phyloP scores from a whole-genome alignment of 495 filamentous ascomycete genomes.

The Astrothelium macrocarpum region DNA sequence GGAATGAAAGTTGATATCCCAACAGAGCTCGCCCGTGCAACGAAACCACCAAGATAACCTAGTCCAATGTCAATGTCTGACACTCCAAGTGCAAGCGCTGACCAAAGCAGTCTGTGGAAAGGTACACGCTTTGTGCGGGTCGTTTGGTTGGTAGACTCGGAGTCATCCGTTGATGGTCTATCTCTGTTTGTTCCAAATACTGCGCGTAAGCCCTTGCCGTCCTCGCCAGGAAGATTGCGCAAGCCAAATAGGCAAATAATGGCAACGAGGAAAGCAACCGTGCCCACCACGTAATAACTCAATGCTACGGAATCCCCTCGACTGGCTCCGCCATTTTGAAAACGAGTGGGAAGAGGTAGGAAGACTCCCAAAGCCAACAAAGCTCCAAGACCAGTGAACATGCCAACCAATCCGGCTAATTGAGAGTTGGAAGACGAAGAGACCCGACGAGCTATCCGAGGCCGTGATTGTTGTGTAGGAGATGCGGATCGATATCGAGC shows the following conservation, averaged over 20 bases:
- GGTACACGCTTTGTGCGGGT: background rate
- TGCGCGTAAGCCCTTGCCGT: slow-evolving; percentile 57
- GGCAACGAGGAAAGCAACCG: slow-evolving; percentile 60
- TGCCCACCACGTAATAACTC: slow-evolving; percentile 77
- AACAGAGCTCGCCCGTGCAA: slow-evolving; percentile 90
- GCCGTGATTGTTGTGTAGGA: slow-evolving; percentile 7
- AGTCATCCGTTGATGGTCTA: background rate
- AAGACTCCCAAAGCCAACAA: slow-evolving; percentile 72
- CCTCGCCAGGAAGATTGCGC: slow-evolving; percentile 64
- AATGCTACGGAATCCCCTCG: slow-evolving; percentile 59
- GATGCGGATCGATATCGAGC: slow-evolving; percentile 29
- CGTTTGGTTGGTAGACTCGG: background rate
- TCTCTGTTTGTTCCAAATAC: slow-evolving; percentile 30
- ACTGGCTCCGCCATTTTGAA: slow-evolving; percentile 56
- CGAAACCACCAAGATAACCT: slow-evolving; percentile 88
- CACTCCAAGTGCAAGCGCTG: slow-evolving; percentile 39
- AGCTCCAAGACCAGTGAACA: slow-evolving; percentile 88
- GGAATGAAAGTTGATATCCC: slow-evolving; percentile 92
- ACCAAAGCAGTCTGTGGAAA: background rate
- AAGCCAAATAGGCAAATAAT: slow-evolving; percentile 72
- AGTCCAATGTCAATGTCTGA: slow-evolving; percentile 67
- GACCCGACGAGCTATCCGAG: background rate
- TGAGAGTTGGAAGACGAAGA: slow-evolving; percentile 42
- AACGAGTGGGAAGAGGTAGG: slow-evolving; percentile 73
- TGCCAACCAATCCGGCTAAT: slow-evolving; percentile 79